Conservation (phyloP, 768 basidiomycete species). For the Psilocybe cubensis region DNA sequence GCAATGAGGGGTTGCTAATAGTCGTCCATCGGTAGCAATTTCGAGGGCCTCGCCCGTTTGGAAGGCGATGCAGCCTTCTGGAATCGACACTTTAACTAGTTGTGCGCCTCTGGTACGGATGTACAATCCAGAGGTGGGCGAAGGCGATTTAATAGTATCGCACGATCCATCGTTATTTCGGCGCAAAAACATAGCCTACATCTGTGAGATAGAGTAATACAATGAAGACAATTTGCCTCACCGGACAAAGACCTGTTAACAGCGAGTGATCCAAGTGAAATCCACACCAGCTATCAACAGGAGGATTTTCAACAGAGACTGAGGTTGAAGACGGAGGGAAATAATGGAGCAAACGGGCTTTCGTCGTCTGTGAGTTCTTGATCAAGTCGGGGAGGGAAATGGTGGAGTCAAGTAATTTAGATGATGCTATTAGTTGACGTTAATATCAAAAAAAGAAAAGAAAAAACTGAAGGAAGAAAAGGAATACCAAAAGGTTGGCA, state of each 20-base stretch:
- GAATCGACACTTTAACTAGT: constrained; percentile 85
- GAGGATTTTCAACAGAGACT: constrained; percentile 52
- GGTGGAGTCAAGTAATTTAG: constrained; percentile 66
- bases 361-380: constrained; percentile 77
- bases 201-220: constrained; percentile 1
- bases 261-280: constrained; percentile 93
- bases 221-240: constrained; percentile 32
- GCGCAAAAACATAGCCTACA: constrained; percentile 82
- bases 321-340: constrained; percentile 68
- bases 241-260: constrained; percentile 91
- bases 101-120: constrained; percentile 84
- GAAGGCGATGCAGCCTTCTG: constrained; percentile 85
- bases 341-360: constrained; percentile 95
- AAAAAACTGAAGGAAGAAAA: not conserved
- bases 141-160: constrained; percentile 63
- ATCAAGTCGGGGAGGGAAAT: constrained; percentile 77
- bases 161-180: constrained; percentile 46
- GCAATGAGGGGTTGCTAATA: constrained; percentile 94
- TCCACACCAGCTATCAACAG: constrained; percentile 91
- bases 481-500: constrained; percentile 88
- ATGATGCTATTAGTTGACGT: constrained; percentile 51
- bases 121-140: constrained; percentile 83
- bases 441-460: not conserved
- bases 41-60: constrained; percentile 97
- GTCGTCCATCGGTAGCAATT: constrained; percentile 76